Percentiles rank a stretch among this genome's conserved stretches.
Conservation (phyloP, 345 rosid genomes). For the Camelina laxa region DNA sequence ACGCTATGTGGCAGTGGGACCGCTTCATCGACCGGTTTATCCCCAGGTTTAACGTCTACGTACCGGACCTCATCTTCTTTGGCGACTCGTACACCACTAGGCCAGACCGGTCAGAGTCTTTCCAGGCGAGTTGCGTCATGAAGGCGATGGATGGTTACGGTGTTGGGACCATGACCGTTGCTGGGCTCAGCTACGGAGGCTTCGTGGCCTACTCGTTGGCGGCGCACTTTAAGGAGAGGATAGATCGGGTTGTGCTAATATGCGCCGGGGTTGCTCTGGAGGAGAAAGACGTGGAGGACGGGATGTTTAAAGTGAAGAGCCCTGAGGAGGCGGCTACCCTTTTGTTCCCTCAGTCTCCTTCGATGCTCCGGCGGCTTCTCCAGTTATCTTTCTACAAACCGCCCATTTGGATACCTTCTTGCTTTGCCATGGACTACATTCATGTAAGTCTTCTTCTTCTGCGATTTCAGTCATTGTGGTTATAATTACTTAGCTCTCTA, state of each 20-base stretch:
- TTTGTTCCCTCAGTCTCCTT: slow-evolving; percentile 72
- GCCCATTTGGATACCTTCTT: slow-evolving; percentile 66
- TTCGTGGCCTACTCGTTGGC: slow-evolving; percentile 84
- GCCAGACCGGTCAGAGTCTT: slow-evolving; percentile 66
- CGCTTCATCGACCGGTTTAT: slow-evolving; percentile 57
- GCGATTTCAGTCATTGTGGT: too few relatives aligned
- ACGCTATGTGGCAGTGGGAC: slow-evolving; percentile 96
- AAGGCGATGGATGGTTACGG: slow-evolving; percentile 58
- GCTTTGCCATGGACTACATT: slow-evolving; percentile 77
- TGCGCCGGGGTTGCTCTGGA: slow-evolving; percentile 88
- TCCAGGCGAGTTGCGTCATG: slow-evolving; percentile 78
- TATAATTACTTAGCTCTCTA: too few relatives aligned
- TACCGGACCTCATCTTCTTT: slow-evolving; percentile 89
- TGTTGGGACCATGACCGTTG: slow-evolving; percentile 52
- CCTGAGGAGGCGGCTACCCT: slow-evolving; percentile 61
- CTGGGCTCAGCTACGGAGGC: slow-evolving; percentile 88
- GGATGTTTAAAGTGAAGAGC: slow-evolving; percentile 64
- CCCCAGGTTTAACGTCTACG: slow-evolving; percentile 77
- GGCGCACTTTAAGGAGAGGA: slow-evolving; percentile 70
- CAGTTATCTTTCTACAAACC: slow-evolving; percentile 67
- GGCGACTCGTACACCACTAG: slow-evolving; percentile 84
- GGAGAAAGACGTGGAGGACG: slow-evolving; percentile 76
- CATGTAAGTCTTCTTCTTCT: slow-evolving; percentile 39
- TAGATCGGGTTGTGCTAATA: slow-evolving; percentile 65
- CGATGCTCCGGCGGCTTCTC: slow-evolving; percentile 56